Conservation (phyloP, 1,139 yeast species). For the Pichia terricola region DNA sequence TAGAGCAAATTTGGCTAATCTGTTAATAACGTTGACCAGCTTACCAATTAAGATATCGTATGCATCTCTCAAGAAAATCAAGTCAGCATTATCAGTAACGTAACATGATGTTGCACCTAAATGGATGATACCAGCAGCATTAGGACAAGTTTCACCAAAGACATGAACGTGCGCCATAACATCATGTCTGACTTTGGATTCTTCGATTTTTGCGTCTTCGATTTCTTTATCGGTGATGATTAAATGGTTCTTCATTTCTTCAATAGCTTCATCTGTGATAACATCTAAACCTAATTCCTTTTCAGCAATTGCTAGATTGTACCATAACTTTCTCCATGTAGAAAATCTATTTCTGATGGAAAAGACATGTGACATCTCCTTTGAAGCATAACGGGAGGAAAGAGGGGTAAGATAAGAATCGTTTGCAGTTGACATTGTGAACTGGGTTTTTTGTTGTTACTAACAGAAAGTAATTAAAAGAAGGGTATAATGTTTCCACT, state of each 20-base stretch:
- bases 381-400: slow-evolving; percentile 94
- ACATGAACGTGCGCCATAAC: slow-evolving; percentile 99
- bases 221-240: slow-evolving; percentile 89
- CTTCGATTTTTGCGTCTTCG: slow-evolving; percentile 80
- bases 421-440: slow-evolving; percentile 20
- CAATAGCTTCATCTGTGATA: slow-evolving; percentile 84
- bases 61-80: slow-evolving; percentile 92
- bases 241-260: slow-evolving; percentile 69
- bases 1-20: slow-evolving; percentile 79
- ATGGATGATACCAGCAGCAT: slow-evolving; percentile 96
- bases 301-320: slow-evolving; percentile 92
- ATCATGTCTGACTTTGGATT: slow-evolving; percentile 97
- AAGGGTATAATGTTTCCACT: too few species aligned
- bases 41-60: slow-evolving; percentile 89
- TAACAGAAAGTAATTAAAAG: too few species aligned
- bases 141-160: slow-evolving; percentile 86
- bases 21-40: slow-evolving; percentile 88
- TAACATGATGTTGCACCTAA: slow-evolving; percentile 97
- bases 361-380: slow-evolving; percentile 90
- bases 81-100: slow-evolving; percentile 96
- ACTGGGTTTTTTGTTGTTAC: too few species aligned
- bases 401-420: slow-evolving; percentile 86
- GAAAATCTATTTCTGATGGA: slow-evolving; percentile 90
- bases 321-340: slow-evolving; percentile 98
- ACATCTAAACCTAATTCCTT: slow-evolving; percentile 77